Conservation (phyloP, 2,329 filamentous ascomycete species). For the Colletotrichum musae region DNA sequence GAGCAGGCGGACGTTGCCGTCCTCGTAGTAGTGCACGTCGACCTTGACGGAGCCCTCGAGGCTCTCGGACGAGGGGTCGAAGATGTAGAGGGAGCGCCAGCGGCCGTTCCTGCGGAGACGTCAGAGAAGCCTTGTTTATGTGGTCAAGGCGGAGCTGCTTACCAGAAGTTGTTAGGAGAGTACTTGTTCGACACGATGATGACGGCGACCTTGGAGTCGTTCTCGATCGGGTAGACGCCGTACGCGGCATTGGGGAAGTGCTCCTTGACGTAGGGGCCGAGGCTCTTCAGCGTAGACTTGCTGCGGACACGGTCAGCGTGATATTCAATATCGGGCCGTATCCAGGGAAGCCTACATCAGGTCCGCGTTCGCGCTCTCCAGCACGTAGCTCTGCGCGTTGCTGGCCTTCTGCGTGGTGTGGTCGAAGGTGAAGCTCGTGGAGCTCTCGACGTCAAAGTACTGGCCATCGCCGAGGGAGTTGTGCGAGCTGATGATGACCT, state of each 20-base stretch:
- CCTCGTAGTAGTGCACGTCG: constrained; percentile 99
- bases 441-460: constrained; percentile 92
- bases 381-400: constrained; percentile 80
- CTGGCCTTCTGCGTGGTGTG: constrained; percentile 90
- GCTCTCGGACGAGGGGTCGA: constrained; percentile 76
- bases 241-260: constrained; percentile 88
- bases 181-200: constrained; percentile 96
- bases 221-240: constrained; percentile 85
- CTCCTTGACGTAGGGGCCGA: constrained; percentile 84
- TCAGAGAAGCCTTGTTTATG: constrained; percentile 40
- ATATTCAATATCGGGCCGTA: background rate
- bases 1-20: constrained; percentile 94
- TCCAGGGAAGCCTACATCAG: constrained; percentile 75
- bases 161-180: constrained; percentile 98
- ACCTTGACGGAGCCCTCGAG: constrained; percentile 89
- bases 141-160: constrained; percentile 44
- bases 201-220: constrained; percentile 83
- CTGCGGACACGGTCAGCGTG: constrained; percentile 59
- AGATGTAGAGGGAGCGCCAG: constrained; percentile 91
- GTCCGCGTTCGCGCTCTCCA: constrained; percentile 83
- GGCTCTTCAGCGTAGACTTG: constrained; percentile 85
- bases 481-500: constrained; percentile 89
- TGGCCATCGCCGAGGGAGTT: constrained; percentile 85
- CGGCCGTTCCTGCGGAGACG: constrained; percentile 82
- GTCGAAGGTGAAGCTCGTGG: constrained; percentile 90